A percentile compares a stretch with the other conserved stretches of the same genome.
phyloP scores from a whole-genome alignment of 352 stramenopile genomes.

The Peronospora destructor region DNA sequence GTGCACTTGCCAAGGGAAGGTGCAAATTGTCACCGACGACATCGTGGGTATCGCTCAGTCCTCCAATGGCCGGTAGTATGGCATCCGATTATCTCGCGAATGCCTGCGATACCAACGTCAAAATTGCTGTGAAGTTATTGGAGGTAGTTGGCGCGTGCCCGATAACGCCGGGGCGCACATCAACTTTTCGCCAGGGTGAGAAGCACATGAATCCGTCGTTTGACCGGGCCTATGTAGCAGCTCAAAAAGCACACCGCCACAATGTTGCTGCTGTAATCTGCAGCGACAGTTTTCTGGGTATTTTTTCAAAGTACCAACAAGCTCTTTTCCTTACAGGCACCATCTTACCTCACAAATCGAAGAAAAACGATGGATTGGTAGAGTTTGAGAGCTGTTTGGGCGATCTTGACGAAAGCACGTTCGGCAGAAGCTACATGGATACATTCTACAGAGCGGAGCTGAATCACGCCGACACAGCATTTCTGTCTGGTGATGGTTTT shows the following conservation, averaged over 20 bases:
- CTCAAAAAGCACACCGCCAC: conserved; percentile 24
- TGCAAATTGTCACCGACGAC: conserved; percentile 11
- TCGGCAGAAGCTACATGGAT: conserved; percentile 10
- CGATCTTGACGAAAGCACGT: not conserved
- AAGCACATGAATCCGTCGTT: conserved; percentile 16
- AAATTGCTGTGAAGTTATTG: conserved; percentile 8
- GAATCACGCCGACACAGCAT: conserved; percentile 43
- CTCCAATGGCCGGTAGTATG: conserved; percentile 23
- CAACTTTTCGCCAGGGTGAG: conserved; percentile 28
- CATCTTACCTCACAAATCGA: conserved; percentile 24
- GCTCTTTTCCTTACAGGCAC: conserved; percentile 9
- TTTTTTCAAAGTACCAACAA: conserved; percentile 27
- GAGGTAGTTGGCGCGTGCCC: conserved; percentile 34
- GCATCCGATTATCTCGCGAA: conserved; percentile 11
- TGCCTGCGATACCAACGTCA: not conserved
- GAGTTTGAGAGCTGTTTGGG: conserved; percentile 43
- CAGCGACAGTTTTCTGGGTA: conserved; percentile 23
- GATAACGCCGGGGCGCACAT: conserved; percentile 5
- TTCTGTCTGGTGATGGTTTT: conserved; percentile 30
- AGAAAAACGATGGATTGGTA: conserved; percentile 31
- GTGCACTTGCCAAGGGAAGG: conserved; percentile 8
- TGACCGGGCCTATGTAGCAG: conserved; percentile 19
- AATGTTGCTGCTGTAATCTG: conserved; percentile 38
- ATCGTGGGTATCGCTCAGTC: conserved; percentile 13
- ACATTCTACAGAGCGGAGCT: conserved; percentile 35